Evolutionary conservation across 169 alveolate genomes (phyloP).

Genomic region (Plasmodium vivax): DNA sequence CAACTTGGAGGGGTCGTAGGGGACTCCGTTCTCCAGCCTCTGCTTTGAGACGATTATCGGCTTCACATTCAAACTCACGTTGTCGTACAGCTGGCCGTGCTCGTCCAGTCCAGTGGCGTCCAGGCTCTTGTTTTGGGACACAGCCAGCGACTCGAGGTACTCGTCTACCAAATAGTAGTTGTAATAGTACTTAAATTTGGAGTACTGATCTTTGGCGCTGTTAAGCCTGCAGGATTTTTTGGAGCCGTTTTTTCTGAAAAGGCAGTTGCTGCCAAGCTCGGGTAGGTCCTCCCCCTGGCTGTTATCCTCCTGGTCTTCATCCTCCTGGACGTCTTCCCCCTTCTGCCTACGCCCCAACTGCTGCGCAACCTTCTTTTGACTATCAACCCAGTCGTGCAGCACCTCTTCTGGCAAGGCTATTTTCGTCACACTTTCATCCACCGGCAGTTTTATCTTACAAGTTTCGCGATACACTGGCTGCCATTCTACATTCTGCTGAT

Average conservation of each 20-base stretch:
- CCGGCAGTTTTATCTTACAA: conserved; percentile 73
- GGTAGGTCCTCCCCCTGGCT: not conserved
- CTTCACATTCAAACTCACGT: conserved; percentile 58
- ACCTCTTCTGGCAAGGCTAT: conserved; percentile 35
- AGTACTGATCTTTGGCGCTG: conserved; percentile 32
- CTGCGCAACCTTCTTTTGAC: conserved; percentile 35
- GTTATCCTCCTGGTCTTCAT: not conserved
- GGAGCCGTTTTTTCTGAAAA: not conserved
- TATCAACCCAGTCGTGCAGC: conserved; percentile 38
- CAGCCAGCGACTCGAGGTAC: conserved; percentile 42
- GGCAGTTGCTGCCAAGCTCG: not conserved
- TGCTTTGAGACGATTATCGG: conserved; percentile 57
- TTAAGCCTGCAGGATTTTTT: not conserved
- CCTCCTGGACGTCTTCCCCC: not conserved
- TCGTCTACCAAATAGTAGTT: conserved; percentile 74
- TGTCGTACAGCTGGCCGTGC: conserved; percentile 65
- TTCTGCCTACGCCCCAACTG: not conserved
- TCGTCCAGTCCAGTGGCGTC: conserved; percentile 73
- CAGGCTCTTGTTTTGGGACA: conserved; percentile 54
- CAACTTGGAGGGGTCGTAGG: conserved; percentile 51
- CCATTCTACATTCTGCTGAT: conserved; percentile 51
- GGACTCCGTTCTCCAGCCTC: conserved; percentile 66
- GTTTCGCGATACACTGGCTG: conserved; percentile 73
- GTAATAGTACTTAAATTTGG: conserved; percentile 65
- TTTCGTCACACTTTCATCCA: conserved; percentile 29